Base-by-base conservation (phyloP, 1,139 yeast species). In the Blastobotrys illinoisensis region DNA sequence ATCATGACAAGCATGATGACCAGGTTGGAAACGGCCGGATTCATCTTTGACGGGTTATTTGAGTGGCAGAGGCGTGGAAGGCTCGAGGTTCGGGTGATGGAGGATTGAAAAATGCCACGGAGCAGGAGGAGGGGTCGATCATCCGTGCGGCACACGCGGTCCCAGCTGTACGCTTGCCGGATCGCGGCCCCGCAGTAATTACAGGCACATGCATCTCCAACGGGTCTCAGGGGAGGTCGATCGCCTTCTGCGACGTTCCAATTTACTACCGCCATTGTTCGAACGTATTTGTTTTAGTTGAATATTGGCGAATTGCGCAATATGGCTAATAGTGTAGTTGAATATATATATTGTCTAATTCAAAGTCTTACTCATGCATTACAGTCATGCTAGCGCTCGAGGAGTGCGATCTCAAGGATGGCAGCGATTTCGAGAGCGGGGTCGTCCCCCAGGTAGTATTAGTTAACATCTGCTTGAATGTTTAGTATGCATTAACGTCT, bases 1-100 rank as follows among this genome's bases (percentile, higher is more conserved):
- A 91, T 93, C 90, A 90, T 88, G 79, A 85, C 86, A 71, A 93
- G 86, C 97, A 91, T 91, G 81, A 93, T 76, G 65, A 79, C 88
- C 67, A 93, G 76, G 76, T 93, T 91, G 64, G 90, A 75, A 62
- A 90, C 77, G 64, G 96, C 96, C 52, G 99, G 95, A 70, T 88
- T 64, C 62, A 64, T 60, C 43, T 14, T 53, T 5, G 16, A n/a
- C 14, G 7, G n/a, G 14, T 44, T 18, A 43, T 14, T 23, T 20
- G 13, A 4, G 32, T 48, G 49, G 21, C 21, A 44, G 19, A 18
- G 53, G 40, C 40, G 47, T 16, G 26, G 40, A 26, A 46, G 7
- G 40, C 40, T 32, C 40, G 40, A 32, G 40, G 32, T 5, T 26
- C 32, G 32, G 46, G 43, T 28, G 49, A 26, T 21, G 46, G 49